A percentile compares a stretch with the other conserved stretches of the same genome.
These are phyloP conservation scores for Actinomortierella wolfii DNA, from an alignment of 371 early-diverging fungal species.

Conservation along the genomic window DNA sequence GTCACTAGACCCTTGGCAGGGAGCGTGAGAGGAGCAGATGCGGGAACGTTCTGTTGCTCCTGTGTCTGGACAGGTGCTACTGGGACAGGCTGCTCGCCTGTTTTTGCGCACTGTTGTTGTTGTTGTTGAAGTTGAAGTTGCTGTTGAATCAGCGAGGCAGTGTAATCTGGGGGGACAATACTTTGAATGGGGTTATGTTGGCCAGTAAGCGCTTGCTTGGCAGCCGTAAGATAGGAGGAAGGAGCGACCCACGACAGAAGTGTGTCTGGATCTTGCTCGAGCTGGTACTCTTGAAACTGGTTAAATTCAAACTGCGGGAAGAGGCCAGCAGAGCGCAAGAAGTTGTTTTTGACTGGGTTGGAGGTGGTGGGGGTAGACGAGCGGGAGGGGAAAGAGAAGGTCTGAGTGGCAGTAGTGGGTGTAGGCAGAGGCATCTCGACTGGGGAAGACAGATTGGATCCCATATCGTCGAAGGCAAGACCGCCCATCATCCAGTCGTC, in stretches of 20 bases:
- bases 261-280: conserved; percentile 25
- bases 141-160: neutral
- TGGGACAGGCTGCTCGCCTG: too few relatives aligned
- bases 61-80: neutral
- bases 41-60: conserved; percentile 1
- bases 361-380: too few relatives aligned
- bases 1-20: conserved; percentile 15
- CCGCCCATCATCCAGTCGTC: too few relatives aligned
- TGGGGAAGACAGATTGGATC: too few relatives aligned
- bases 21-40: conserved; percentile 3
- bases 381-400: too few relatives aligned
- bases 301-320: conserved; percentile 14
- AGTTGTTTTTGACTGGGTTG: too few relatives aligned
- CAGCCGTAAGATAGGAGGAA: conserved; percentile 24
- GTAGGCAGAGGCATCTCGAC: too few relatives aligned
- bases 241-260: conserved; percentile 4
- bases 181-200: conserved; percentile 12
- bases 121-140: conserved; percentile 1
- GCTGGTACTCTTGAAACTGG: conserved; percentile 39
- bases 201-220: conserved; percentile 17
- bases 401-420: too few relatives aligned
- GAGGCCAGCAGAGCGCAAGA: neutral
- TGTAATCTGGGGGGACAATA: conserved; percentile 9
- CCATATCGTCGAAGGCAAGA: too few relatives aligned
- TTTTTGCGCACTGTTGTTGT: neutral